A percentile compares a stretch with the other conserved stretches of the same genome.
phyloP scores from a whole-genome alignment of 1,284 basidiomycete genomes.

The Trametes polyzona region DNA sequence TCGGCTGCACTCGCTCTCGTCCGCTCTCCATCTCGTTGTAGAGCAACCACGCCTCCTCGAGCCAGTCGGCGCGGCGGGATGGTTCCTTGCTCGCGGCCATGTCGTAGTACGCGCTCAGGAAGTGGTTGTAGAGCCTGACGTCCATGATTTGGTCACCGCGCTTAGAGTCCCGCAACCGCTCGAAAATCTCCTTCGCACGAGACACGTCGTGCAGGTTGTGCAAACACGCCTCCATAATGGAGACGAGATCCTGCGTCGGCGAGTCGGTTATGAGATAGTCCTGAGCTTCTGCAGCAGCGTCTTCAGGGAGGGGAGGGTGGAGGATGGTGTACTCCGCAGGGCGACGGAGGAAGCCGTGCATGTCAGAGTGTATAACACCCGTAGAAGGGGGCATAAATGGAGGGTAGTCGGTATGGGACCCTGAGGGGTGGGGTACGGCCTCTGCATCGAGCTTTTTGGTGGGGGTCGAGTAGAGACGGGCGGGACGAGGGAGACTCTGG shows the following conservation, averaged over 20 bases:
- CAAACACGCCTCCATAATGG: conserved; percentile 81
- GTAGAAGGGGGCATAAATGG: conserved; percentile 40
- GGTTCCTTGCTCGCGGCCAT: conserved; percentile 56
- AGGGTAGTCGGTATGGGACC: conserved; percentile 42
- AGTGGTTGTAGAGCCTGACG: conserved; percentile 50
- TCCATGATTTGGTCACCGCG: conserved; percentile 42
- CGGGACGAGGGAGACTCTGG: conserved; percentile 67
- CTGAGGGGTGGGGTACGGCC: conserved; percentile 48
- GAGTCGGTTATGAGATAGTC: conserved; percentile 69
- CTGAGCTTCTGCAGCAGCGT: conserved; percentile 42
- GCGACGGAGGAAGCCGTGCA: conserved; percentile 54
- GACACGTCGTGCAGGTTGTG: conserved; percentile 72
- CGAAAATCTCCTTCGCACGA: conserved; percentile 71
- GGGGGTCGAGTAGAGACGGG: conserved; percentile 66
- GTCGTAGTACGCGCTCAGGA: conserved; percentile 65
- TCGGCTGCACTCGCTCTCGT: conserved; percentile 52
- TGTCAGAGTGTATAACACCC: conserved; percentile 29
- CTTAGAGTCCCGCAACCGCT: conserved; percentile 50
- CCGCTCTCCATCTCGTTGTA: conserved; percentile 59
- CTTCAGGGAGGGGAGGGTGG: conserved; percentile 62
- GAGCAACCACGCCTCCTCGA: conserved; percentile 60
- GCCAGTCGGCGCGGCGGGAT: conserved; percentile 51
- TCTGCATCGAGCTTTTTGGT: conserved; percentile 57
- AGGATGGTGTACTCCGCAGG: conserved; percentile 57
- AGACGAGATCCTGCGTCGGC: conserved; percentile 65